Conservation (phyloP, 2,329 filamentous ascomycete species). For the Dothistroma septosporum region DNA sequence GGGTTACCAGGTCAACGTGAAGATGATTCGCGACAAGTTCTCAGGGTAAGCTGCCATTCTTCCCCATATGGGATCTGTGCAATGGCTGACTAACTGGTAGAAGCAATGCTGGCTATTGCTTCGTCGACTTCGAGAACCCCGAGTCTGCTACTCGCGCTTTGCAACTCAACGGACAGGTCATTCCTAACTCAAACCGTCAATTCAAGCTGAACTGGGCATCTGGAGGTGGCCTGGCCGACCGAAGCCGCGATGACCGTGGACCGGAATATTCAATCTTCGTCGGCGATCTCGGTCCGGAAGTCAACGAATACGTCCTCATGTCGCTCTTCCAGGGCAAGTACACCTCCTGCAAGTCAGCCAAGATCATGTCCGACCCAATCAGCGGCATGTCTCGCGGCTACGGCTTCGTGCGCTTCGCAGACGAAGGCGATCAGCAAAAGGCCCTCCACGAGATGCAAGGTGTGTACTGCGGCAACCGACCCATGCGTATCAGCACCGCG, state of each 20-base stretch:
- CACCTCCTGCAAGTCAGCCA: constrained; percentile 96
- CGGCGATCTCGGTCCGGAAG: constrained; percentile 93
- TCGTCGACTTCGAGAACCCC: constrained; percentile 82
- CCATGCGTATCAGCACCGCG: constrained; percentile 96
- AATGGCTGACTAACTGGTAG: constrained; percentile 17
- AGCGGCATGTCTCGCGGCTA: constrained; percentile 97
- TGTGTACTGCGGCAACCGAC: constrained; percentile 96
- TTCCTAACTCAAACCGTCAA: constrained; percentile 88
- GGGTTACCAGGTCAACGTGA: constrained; percentile 93
- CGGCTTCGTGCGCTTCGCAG: constrained; percentile 94
- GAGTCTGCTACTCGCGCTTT: constrained; percentile 89
- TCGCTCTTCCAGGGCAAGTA: constrained; percentile 96
- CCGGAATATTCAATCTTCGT: constrained; percentile 98
- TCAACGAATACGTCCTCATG: constrained; percentile 96
- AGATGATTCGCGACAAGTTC: constrained; percentile 99
- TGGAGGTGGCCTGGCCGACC: constrained; percentile 89
- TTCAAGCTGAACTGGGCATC: constrained; percentile 99
- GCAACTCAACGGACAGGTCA: constrained; percentile 78
- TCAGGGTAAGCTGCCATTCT: constrained; percentile 66
- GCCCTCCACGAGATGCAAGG: constrained; percentile 98
- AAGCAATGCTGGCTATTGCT: constrained; percentile 97
- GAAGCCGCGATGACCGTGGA: constrained; percentile 89
- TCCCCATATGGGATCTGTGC: background rate
- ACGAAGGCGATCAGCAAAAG: constrained; percentile 92
- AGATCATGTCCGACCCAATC: constrained; percentile 99